A percentile compares a stretch with the other conserved stretches of the same genome.
These are phyloP conservation scores for Hyparrhenia diplandra DNA, from an alignment of 176 grass and related monocot species.

Conservation along the genomic window DNA sequence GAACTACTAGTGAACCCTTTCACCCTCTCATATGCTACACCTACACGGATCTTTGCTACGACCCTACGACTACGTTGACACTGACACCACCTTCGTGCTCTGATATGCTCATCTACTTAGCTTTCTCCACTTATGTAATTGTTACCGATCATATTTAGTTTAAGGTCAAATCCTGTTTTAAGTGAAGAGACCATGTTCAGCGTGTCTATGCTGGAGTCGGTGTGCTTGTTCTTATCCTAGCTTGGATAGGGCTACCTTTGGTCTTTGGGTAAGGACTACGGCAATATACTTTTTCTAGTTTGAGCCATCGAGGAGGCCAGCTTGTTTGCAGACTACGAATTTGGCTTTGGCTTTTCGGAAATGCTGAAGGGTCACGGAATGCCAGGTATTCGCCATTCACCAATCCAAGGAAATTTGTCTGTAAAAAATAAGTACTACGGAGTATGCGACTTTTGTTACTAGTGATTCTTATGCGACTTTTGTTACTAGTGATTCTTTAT, in stretches of 20 bases:
- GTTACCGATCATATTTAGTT: too few relatives aligned
- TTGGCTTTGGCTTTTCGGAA: conserved; percentile 31
- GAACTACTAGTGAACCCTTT: too few relatives aligned
- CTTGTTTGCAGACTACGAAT: neutral
- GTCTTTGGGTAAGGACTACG: neutral
- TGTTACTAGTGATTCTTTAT: too few relatives aligned
- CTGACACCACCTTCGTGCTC: too few relatives aligned
- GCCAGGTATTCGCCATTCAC: conserved; percentile 30
- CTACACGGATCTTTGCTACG: too few relatives aligned
- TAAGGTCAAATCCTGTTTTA: too few relatives aligned
- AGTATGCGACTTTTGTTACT: neutral
- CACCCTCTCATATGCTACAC: too few relatives aligned
- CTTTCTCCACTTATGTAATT: too few relatives aligned
- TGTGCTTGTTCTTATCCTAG: neutral
- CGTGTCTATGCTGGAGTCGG: neutral
- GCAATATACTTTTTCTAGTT: neutral
- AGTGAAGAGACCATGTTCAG: neutral
- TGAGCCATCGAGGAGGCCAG: neutral
- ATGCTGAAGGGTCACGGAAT: conserved; percentile 22
- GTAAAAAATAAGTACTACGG: too few relatives aligned
- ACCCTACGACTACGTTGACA: too few relatives aligned
- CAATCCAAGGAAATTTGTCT: neutral
- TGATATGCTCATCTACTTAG: too few relatives aligned
- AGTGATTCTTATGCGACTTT: too few relatives aligned
- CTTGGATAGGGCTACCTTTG: neutral